Conservation (phyloP, 768 basidiomycete genomes). For the Tylopilus sp. region DNA sequence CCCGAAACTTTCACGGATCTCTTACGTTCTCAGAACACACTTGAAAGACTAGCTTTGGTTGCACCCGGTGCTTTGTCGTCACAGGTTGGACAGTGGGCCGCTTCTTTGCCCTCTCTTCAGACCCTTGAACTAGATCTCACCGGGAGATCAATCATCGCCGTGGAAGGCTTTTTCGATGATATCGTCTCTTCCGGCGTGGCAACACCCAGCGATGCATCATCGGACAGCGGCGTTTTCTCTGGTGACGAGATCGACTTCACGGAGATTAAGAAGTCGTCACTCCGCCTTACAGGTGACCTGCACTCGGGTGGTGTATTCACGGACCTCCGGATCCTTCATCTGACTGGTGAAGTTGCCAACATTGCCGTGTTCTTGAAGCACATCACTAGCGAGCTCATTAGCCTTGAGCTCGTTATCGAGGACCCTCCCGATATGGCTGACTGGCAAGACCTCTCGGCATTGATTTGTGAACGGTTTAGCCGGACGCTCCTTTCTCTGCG, state of each 20-base stretch:
- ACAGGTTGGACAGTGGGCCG: constrained; percentile 72
- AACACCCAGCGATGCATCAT: constrained; percentile 67
- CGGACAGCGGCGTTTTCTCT: constrained; percentile 76
- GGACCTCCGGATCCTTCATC: constrained; percentile 54
- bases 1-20: constrained; percentile 71
- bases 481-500: constrained; percentile 56
- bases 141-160: constrained; percentile 59
- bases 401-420: constrained; percentile 73
- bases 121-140: constrained; percentile 70
- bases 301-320: constrained; percentile 55
- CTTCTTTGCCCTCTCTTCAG: constrained; percentile 58
- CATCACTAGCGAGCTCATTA: constrained; percentile 58
- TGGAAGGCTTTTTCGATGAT: constrained; percentile 81
- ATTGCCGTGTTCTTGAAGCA: constrained; percentile 71
- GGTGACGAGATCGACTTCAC: constrained; percentile 75
- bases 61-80: constrained; percentile 73
- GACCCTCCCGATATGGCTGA: constrained; percentile 73
- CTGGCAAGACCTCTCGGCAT: constrained; percentile 67
- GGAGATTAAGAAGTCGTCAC: constrained; percentile 66
- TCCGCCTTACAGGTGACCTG: constrained; percentile 60
- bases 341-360: constrained; percentile 69
- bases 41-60: constrained; percentile 62
- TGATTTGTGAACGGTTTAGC: constrained; percentile 62
- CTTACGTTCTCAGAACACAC: constrained; percentile 50
- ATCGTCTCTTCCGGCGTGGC: constrained; percentile 63